A percentile compares a stretch with the other conserved stretches of the same genome.
phyloP scores from a whole-genome alignment of 371 early-diverging fungal genomes.

The Mortierella sp. region DNA sequence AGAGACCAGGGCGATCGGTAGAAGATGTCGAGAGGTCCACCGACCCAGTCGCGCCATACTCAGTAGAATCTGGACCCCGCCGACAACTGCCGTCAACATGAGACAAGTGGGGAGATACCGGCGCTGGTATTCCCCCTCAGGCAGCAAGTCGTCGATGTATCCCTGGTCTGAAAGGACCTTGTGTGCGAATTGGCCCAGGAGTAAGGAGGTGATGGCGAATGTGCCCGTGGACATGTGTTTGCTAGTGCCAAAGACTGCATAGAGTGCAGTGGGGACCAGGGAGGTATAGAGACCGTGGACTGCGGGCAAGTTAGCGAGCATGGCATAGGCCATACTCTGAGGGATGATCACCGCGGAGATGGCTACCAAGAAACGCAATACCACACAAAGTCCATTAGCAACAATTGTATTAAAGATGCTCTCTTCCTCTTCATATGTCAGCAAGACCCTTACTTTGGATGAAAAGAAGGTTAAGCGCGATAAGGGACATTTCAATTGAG shows the following conservation, averaged over 20 bases:
- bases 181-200: slow-evolving; percentile 59
- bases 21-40: slow-evolving; percentile 47
- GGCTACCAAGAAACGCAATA: too few relatives aligned
- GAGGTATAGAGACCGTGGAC: slow-evolving; percentile 69
- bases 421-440: background rate
- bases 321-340: slow-evolving; percentile 69
- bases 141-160: background rate
- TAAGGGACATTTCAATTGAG: slow-evolving; percentile 8
- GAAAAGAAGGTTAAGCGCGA: slow-evolving; percentile 26
- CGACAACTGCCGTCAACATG: slow-evolving; percentile 53
- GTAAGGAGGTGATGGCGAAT: slow-evolving; percentile 63
- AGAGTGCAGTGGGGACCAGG: slow-evolving; percentile 58
- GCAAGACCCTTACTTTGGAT: background rate
- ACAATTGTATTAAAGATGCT: background rate
- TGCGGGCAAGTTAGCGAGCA: slow-evolving; percentile 63
- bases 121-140: slow-evolving; percentile 30
- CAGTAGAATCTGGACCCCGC: slow-evolving; percentile 48
- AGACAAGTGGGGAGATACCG: slow-evolving; percentile 50
- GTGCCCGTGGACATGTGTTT: slow-evolving; percentile 61
- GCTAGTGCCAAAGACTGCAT: slow-evolving; percentile 59
- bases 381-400: too few relatives aligned
- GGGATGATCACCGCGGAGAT: slow-evolving; percentile 64
- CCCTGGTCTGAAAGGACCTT: slow-evolving; percentile 44
- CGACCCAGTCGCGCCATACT: slow-evolving; percentile 52
- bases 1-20: slow-evolving; percentile 59